phyloP scores from a whole-genome alignment of 345 rosid species.

The Eucalyptus tenuipes region DNA sequence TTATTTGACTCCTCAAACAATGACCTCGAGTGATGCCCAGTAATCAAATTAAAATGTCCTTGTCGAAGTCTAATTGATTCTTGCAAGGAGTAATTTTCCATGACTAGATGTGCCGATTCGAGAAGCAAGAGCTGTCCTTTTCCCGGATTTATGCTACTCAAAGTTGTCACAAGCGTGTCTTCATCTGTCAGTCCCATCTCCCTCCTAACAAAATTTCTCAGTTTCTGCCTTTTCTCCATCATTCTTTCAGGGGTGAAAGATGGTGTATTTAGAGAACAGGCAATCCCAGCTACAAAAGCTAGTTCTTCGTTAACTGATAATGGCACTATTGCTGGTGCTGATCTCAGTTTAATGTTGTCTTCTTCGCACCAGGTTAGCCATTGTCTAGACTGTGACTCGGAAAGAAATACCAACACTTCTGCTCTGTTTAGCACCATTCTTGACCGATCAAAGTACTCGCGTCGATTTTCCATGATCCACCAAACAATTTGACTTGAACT shows the following conservation, averaged over 20 bases:
- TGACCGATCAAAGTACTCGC: conserved; percentile 80
- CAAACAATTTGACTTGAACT: conserved; percentile 79
- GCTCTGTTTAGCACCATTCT: conserved; percentile 61
- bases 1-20: conserved; percentile 27
- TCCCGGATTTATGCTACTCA: conserved; percentile 83
- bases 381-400: conserved; percentile 68
- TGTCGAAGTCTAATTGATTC: background rate
- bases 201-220: conserved; percentile 54
- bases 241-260: conserved; percentile 40
- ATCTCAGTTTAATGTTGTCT: conserved; percentile 65
- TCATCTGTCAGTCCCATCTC: conserved; percentile 64
- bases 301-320: conserved; percentile 84
- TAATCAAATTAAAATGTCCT: background rate
- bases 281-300: conserved; percentile 81
- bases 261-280: conserved; percentile 59
- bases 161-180: conserved; percentile 78
- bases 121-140: conserved; percentile 87
- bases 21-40: conserved; percentile 51
- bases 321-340: conserved; percentile 63
- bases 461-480: conserved; percentile 97
- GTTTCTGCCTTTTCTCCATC: conserved; percentile 39
- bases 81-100: conserved; percentile 19
- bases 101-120: conserved; percentile 40
- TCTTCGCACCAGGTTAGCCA: conserved; percentile 90
- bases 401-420: conserved; percentile 62